A percentile compares a stretch with the other conserved stretches of the same genome.
These are phyloP conservation scores for Friedmanniomyces endolithicus DNA, from an alignment of 495 filamentous ascomycete species.

Conservation along the genomic window DNA sequence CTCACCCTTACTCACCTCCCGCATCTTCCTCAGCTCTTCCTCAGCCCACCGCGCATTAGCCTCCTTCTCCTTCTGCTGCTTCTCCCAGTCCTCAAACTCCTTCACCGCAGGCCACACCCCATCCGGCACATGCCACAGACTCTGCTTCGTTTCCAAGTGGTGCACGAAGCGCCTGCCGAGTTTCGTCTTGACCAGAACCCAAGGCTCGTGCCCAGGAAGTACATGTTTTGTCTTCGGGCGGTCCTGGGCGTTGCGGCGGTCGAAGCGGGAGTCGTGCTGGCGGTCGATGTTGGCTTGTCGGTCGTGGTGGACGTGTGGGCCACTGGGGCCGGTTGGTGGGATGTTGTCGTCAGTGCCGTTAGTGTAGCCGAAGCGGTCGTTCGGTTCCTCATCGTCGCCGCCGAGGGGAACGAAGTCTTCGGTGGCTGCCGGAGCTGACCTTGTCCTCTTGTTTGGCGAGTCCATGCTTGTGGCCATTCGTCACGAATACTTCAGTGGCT, in stretches of 20 bases:
- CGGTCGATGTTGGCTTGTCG: background rate
- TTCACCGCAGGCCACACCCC: constrained; percentile 70
- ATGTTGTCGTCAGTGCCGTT: constrained; percentile 23
- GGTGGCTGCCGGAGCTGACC: background rate
- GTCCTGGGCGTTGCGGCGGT: constrained; percentile 52
- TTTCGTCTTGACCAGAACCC: constrained; percentile 86
- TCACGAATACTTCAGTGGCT: background rate
- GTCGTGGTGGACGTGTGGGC: background rate
- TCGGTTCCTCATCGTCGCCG: background rate
- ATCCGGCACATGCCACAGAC: constrained; percentile 83
- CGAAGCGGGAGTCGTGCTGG: constrained; percentile 23
- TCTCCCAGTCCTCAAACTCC: constrained; percentile 50
- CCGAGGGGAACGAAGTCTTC: constrained; percentile 13
- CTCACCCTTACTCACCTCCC: constrained; percentile 21
- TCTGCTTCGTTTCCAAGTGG: constrained; percentile 68
- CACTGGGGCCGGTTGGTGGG: background rate
- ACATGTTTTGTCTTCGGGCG: constrained; percentile 65
- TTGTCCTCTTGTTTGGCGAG: constrained; percentile 13
- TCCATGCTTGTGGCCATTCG: constrained; percentile 3
- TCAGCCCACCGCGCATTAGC: constrained; percentile 30
- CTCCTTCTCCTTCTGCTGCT: constrained; percentile 36
- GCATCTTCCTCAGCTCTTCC: constrained; percentile 32
- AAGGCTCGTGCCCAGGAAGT: constrained; percentile 75
- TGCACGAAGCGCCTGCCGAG: constrained; percentile 78
- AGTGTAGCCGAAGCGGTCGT: constrained; percentile 28